A percentile compares a stretch with the other conserved stretches of the same genome.
Conservation (phyloP, 2,329 filamentous ascomycete genomes). For the Zymoseptoria pseudotritici region DNA sequence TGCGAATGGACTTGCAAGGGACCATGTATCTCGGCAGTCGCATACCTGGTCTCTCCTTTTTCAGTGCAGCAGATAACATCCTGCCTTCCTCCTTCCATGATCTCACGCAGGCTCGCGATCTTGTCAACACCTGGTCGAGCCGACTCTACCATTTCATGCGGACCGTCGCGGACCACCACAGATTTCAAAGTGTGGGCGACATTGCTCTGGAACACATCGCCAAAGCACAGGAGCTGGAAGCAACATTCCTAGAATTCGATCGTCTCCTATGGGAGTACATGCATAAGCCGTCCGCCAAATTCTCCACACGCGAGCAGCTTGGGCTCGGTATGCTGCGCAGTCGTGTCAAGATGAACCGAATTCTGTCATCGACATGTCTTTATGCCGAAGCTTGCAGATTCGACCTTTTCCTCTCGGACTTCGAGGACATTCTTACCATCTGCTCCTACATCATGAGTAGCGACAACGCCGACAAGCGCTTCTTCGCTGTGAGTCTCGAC, state of each 20-base stretch:
- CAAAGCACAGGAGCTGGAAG: conserved; percentile 21
- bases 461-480: conserved; percentile 21
- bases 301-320: conserved; percentile 24
- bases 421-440: conserved; percentile 26
- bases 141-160: conserved; percentile 26
- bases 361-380: conserved; percentile 21
- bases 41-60: conserved; percentile 25
- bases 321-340: conserved; percentile 24
- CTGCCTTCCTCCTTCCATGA: conserved; percentile 21
- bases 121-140: conserved; percentile 24
- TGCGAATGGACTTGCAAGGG: conserved; percentile 27
- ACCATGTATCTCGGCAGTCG: conserved; percentile 22
- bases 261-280: conserved; percentile 23
- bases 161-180: conserved; percentile 21
- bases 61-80: conserved; percentile 21
- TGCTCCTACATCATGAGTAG: conserved; percentile 24
- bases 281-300: conserved; percentile 21
- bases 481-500: conserved; percentile 25
- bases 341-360: conserved; percentile 24
- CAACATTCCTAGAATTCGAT: conserved; percentile 21
- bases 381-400: conserved; percentile 22
- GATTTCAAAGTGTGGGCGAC: conserved; percentile 18
- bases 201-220: conserved; percentile 24
- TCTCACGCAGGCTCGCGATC: conserved; percentile 23
- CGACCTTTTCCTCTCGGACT: conserved; percentile 22